Evolutionary conservation across 2,329 filamentous ascomycete genomes (phyloP), one percentile per base, ranked within the genome.

Genomic region (Ophiocordyceps camponoti-leonardi): DNA sequence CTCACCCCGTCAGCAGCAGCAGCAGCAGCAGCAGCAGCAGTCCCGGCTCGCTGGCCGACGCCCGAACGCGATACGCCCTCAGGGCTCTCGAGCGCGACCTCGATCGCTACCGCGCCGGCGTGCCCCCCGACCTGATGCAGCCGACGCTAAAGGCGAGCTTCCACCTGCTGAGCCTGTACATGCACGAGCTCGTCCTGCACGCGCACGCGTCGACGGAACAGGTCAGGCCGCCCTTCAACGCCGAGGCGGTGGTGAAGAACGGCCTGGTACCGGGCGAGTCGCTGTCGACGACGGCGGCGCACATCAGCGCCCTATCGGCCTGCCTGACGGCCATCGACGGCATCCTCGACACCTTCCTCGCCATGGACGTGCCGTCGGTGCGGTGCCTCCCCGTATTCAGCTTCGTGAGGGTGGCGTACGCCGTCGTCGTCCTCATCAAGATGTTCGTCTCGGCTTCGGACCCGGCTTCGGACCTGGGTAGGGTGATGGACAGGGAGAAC

Each of bases 141-240:
- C 66, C 74, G n/a, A 69, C 75, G 0, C 65, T 86, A 42, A 64
- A 66, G 18, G 71, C 86, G 51, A 73, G 74, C 49, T 78, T 84
- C 51, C 67, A 79, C 50, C 72, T 81, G 2, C 58, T 85, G 33
- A 81, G 71, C 49, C 65, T 88, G 3, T 86, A 83, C 56, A 79
- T 87, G 66, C 81, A 88, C 57, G 84, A 88, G 59, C 75, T 84
- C 45, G 78, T 75, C 3, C 73, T 88, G 50, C 79, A 85, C 50
- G 67, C 74, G 10, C 77, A 82, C 46, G 67, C 66, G 19, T 67
- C 76, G 8, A 71, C 47, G 10, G 78, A 83, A 45, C 72, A 75
- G 49, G 66, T 73, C 53, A 63, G 55, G 48, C 65, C 65, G 19
- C 66, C 67, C 8, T 66, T 67, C 53, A 67, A 64, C 55, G 61